Evolutionary conservation across 2,329 filamentous ascomycete species (phyloP).

Genomic region (Sporothrix brasiliensis): DNA sequence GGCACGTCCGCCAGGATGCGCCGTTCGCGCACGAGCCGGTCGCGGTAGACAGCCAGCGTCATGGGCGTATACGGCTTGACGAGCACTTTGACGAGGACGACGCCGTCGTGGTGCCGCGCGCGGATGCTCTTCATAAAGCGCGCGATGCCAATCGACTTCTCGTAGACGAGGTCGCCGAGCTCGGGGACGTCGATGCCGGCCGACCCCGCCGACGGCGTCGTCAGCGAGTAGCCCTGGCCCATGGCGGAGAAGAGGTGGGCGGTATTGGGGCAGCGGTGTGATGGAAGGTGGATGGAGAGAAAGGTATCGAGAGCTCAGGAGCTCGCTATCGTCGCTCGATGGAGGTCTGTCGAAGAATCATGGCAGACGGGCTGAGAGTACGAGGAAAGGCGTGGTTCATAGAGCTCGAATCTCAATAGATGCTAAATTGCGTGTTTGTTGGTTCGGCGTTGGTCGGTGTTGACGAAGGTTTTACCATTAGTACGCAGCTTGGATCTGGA

Average conservation of each 20-base stretch:
- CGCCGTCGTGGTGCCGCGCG: slow-evolving; percentile 83
- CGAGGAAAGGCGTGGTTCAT: neutral
- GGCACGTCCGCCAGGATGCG: slow-evolving; percentile 78
- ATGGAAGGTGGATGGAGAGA: neutral
- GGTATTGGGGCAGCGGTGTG: neutral
- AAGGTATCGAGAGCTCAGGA: slow-evolving; percentile 14
- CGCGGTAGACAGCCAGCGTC: slow-evolving; percentile 76
- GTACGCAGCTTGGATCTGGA: slow-evolving; percentile 3
- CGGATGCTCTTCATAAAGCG: slow-evolving; percentile 97
- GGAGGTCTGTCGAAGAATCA: slow-evolving; percentile 14
- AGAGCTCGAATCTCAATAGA: neutral
- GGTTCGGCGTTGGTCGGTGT: neutral
- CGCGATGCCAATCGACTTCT: slow-evolving; percentile 86
- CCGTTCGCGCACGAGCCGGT: slow-evolving; percentile 76
- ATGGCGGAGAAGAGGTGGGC: slow-evolving; percentile 53
- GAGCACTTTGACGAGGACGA: slow-evolving; percentile 91
- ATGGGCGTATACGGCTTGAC: slow-evolving; percentile 88
- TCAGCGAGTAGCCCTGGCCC: slow-evolving; percentile 96
- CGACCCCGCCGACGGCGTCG: slow-evolving; percentile 85
- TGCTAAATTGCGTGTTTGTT: neutral
- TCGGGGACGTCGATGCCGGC: slow-evolving; percentile 94
- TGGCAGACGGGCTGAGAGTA: neutral
- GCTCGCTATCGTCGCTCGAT: slow-evolving; percentile 21
- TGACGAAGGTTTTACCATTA: neutral
- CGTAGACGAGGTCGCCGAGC: slow-evolving; percentile 85